Evolutionary conservation across 2,329 filamentous ascomycete genomes (phyloP).

Genomic region (Ceratocystis lukuohia): DNA sequence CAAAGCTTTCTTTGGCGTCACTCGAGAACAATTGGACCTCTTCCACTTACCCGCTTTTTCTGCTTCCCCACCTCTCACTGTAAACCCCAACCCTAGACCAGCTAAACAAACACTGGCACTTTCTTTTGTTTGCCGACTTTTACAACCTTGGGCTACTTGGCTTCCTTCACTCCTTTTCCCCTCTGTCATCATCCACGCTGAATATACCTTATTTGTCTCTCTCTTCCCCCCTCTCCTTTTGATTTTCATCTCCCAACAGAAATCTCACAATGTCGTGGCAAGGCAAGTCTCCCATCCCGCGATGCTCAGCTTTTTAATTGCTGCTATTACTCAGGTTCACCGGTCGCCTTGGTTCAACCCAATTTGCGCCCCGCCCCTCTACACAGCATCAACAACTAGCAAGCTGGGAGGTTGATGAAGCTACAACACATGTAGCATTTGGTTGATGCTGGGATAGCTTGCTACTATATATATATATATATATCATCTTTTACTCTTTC

Average conservation of each 20-base stretch:
- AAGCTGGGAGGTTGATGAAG: background rate
- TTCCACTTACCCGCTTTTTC: background rate
- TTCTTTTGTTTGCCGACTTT: slow-evolving; percentile 9
- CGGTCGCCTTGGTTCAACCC: background rate
- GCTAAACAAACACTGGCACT: background rate
- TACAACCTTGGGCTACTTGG: slow-evolving; percentile 16
- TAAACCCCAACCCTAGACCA: background rate
- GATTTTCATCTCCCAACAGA: background rate
- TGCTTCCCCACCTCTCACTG: background rate
- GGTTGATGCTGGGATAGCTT: background rate
- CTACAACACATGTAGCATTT: background rate
- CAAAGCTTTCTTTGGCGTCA: background rate
- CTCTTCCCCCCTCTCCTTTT: slow-evolving; percentile 18
- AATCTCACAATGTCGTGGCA: slow-evolving; percentile 55
- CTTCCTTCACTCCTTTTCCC: slow-evolving; percentile 4
- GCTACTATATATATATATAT: background rate
- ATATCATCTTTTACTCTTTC: background rate
- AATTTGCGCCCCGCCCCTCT: background rate
- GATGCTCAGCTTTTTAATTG: background rate
- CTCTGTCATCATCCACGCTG: background rate
- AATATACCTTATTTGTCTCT: slow-evolving; percentile 17
- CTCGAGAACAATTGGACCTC: background rate
- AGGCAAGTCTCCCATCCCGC: slow-evolving; percentile 35
- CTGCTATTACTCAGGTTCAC: background rate
- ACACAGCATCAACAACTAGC: background rate